These are phyloP conservation scores for Prunus mongolica DNA, from an alignment of 306 rosid species.

Conservation along the genomic window DNA sequence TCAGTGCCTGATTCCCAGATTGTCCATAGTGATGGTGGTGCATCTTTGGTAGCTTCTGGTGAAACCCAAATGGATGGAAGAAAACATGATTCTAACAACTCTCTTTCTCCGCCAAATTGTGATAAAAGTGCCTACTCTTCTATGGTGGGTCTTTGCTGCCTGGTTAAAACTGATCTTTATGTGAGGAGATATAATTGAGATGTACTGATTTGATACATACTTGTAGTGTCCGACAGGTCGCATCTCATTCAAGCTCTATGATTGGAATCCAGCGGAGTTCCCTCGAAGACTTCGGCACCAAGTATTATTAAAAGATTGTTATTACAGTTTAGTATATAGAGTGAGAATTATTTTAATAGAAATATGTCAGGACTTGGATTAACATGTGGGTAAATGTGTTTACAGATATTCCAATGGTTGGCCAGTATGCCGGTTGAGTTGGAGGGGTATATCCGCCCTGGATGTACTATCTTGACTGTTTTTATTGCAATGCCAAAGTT, in stretches of 20 bases:
- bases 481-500: constrained; percentile 85
- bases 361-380: constrained; percentile 29
- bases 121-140: constrained; percentile 81
- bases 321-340: constrained; percentile 72
- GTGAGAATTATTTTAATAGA: constrained; percentile 18
- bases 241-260: constrained; percentile 94
- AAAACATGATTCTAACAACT: constrained; percentile 51
- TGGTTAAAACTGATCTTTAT: constrained; percentile 9
- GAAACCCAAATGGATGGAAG: constrained; percentile 53
- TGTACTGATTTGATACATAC: constrained; percentile 38
- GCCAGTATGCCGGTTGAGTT: constrained; percentile 93
- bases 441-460: constrained; percentile 99
- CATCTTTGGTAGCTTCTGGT: constrained; percentile 46
- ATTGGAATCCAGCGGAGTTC: constrained; percentile 99
- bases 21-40: constrained; percentile 33
- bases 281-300: constrained; percentile 98
- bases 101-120: constrained; percentile 49
- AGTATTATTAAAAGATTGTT: constrained; percentile 70
- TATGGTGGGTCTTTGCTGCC: constrained; percentile 49
- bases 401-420: constrained; percentile 97
- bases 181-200: neutral
- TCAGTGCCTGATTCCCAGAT: constrained; percentile 51
- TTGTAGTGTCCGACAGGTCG: constrained; percentile 99
- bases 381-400: constrained; percentile 32
- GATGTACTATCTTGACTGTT: constrained; percentile 80